Evolutionary conservation across 129 eudicot genomes (phyloP).

Genomic region (Tagetes patula): DNA sequence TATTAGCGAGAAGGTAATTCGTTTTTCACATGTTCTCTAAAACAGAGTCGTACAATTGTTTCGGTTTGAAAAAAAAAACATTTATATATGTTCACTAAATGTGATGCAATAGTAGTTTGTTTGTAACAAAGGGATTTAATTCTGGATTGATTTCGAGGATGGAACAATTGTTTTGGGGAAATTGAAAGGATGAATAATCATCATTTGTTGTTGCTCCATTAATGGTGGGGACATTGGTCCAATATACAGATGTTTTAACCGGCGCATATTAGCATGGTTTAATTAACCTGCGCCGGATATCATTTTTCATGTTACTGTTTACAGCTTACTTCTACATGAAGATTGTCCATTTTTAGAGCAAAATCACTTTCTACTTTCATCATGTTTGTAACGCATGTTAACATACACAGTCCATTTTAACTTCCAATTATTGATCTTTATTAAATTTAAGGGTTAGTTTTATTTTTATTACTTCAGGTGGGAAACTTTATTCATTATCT

Average conservation of each 20-base stretch:
- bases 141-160: too few species aligned
- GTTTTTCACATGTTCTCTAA: too few species aligned
- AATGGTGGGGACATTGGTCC: conserved; percentile 33
- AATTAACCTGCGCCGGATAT: conserved; percentile 20
- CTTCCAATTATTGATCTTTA: neutral
- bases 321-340: conserved; percentile 13
- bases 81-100: neutral
- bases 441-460: neutral
- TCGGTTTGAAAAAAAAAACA: too few species aligned
- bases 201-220: conserved; percentile 29
- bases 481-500: conserved; percentile 97
- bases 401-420: conserved; percentile 1
- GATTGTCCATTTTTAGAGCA: conserved; percentile 19
- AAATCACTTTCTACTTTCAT: neutral
- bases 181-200: conserved; percentile 18
- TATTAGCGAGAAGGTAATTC: conserved; percentile 91
- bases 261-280: conserved; percentile 26
- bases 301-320: conserved; percentile 11
- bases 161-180: conserved; percentile 16
- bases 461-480: conserved; percentile 45
- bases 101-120: conserved; percentile 1
- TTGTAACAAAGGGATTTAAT: neutral
- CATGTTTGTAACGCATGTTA: conserved; percentile 26
- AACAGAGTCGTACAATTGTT: too few species aligned
- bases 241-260: neutral